Evolutionary conservation across 495 filamentous ascomycete species (phyloP).

Genomic region (Cenococcum geophilum): DNA sequence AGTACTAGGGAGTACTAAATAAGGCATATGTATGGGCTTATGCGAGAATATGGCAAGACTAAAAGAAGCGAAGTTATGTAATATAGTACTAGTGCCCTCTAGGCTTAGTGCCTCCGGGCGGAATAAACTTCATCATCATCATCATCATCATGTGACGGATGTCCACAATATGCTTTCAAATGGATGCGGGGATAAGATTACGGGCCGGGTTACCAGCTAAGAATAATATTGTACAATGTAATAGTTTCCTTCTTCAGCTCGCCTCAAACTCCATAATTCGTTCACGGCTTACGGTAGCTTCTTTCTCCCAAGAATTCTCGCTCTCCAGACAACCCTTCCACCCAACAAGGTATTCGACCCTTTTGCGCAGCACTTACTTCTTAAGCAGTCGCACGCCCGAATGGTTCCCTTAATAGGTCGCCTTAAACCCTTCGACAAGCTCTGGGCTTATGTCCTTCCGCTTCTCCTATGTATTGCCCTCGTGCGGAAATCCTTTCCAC

Average conservation of each 20-base stretch:
- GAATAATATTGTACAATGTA: not conserved
- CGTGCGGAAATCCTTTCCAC: constrained; percentile 2
- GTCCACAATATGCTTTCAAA: too few relatives aligned
- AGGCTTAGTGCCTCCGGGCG: too few relatives aligned
- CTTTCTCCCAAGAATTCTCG: constrained; percentile 27
- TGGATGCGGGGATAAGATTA: not conserved
- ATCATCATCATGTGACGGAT: too few relatives aligned
- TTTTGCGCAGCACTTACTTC: not conserved
- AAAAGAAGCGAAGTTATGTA: too few relatives aligned
- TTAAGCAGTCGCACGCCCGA: constrained; percentile 6
- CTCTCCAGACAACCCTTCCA: constrained; percentile 22
- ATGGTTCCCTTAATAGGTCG: constrained; percentile 22
- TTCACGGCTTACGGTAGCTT: constrained; percentile 24
- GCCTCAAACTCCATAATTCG: constrained; percentile 28
- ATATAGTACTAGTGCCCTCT: too few relatives aligned
- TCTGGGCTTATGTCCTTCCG: constrained; percentile 12
- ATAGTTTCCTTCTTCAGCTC: constrained; percentile 7
- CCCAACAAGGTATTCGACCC: constrained; percentile 19
- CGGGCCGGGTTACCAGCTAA: not conserved
- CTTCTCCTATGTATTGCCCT: not conserved
- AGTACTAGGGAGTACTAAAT: too few relatives aligned
- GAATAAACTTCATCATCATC: too few relatives aligned
- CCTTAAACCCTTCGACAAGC: constrained; percentile 22
- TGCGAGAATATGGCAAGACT: too few relatives aligned
- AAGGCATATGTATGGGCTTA: too few relatives aligned